Conservation (phyloP, 768 basidiomycete species). For the Tylopilus felleus region DNA sequence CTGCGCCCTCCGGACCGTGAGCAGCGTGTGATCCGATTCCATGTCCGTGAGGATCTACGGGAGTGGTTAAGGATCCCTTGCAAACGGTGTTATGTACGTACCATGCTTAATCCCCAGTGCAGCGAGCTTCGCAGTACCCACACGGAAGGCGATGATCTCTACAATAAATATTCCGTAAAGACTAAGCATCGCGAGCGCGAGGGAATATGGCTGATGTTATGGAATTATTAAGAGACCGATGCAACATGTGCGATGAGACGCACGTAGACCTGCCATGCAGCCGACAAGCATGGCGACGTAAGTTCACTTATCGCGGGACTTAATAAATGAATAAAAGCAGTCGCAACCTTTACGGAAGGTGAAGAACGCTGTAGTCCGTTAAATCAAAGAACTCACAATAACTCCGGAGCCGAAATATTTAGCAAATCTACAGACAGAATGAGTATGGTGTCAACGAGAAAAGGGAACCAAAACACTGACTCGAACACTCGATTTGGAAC, state of each 20-base stretch:
- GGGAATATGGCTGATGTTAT: constrained; percentile 66
- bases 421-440: constrained; percentile 53
- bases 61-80: not conserved
- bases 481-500: constrained; percentile 50
- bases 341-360: constrained; percentile 61
- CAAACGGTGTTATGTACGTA: constrained; percentile 23
- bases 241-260: constrained; percentile 20
- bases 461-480: constrained; percentile 39
- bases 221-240: not conserved
- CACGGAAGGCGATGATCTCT: constrained; percentile 84
- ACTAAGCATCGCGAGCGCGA: constrained; percentile 76
- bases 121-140: constrained; percentile 71
- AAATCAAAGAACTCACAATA: constrained; percentile 50
- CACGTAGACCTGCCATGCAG: constrained; percentile 75
- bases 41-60: constrained; percentile 66
- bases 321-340: constrained; percentile 84
- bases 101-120: constrained; percentile 64
- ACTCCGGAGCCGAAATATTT: constrained; percentile 92
- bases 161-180: constrained; percentile 82
- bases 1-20: constrained; percentile 60
- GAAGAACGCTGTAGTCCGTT: not conserved
- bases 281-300: constrained; percentile 61
- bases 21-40: constrained; percentile 55
- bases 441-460: not conserved
- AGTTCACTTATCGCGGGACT: constrained; percentile 73